phyloP scores from a whole-genome alignment of 345 rosid species.

The Cardamine occulta region DNA sequence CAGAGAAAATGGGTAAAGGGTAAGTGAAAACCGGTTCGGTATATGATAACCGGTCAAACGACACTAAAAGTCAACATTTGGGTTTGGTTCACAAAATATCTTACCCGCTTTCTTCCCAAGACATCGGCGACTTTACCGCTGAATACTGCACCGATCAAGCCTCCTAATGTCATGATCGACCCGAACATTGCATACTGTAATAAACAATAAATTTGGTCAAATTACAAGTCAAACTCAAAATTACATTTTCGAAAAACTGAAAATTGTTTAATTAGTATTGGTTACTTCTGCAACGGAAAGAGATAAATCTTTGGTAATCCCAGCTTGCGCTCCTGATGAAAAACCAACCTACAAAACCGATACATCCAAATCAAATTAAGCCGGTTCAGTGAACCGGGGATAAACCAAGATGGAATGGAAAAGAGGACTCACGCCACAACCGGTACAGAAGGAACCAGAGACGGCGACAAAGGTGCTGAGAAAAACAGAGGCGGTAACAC shows the following conservation, averaged over 20 bases:
- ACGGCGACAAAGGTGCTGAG: constrained; percentile 57
- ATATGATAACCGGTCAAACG: constrained; percentile 23
- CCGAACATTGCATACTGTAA: constrained; percentile 45
- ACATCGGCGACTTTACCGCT: constrained; percentile 49
- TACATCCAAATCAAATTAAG: not conserved
- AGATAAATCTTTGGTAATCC: constrained; percentile 50
- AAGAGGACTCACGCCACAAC: constrained; percentile 49
- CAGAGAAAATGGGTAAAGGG: not conserved
- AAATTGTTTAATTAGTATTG: not conserved
- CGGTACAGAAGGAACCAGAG: constrained; percentile 51
- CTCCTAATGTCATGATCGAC: constrained; percentile 48
- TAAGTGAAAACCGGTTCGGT: constrained; percentile 11
- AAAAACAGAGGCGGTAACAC: constrained; percentile 41
- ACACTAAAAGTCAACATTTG: not conserved
- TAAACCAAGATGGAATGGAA: not conserved
- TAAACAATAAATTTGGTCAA: not conserved
- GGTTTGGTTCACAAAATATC: not conserved
- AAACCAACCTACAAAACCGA: constrained; percentile 45
- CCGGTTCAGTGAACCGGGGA: not conserved
- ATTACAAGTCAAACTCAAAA: not conserved
- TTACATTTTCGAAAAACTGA: not conserved
- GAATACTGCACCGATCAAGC: constrained; percentile 47
- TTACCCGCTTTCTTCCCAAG: constrained; percentile 48
- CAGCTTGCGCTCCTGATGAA: constrained; percentile 52
- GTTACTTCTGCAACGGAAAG: constrained; percentile 46